Conservation (phyloP, 2,329 filamentous ascomycete species). For the Aureobasidium zeae region DNA sequence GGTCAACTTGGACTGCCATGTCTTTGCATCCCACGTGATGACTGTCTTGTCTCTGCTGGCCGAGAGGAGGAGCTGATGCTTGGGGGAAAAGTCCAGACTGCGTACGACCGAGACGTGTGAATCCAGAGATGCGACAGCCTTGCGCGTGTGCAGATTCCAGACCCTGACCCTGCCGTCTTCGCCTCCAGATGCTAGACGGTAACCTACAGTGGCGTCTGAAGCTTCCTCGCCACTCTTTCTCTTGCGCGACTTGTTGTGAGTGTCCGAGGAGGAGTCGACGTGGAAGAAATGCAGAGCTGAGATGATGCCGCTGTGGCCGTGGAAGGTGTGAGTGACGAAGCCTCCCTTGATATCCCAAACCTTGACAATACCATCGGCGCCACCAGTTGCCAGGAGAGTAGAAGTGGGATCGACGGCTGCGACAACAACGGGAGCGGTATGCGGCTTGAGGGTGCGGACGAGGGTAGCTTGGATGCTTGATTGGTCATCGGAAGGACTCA, state of each 20-base stretch:
- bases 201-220: constrained; percentile 49
- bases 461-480: constrained; percentile 56
- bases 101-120: constrained; percentile 95
- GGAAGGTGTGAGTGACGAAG: constrained; percentile 89
- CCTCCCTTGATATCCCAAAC: constrained; percentile 91
- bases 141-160: constrained; percentile 83
- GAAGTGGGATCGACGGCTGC: constrained; percentile 77
- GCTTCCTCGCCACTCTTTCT: constrained; percentile 41
- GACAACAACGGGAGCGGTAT: constrained; percentile 80
- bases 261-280: constrained; percentile 22
- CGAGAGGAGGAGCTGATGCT: constrained; percentile 68
- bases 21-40: constrained; percentile 79
- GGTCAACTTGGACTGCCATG: constrained; percentile 74
- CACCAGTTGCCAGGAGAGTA: constrained; percentile 83
- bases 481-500: constrained; percentile 51
- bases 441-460: constrained; percentile 75
- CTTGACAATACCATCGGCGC: constrained; percentile 87
- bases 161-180: constrained; percentile 89
- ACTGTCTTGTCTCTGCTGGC: constrained; percentile 88
- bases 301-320: constrained; percentile 82
- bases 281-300: constrained; percentile 91
- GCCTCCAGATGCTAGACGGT: constrained; percentile 78
- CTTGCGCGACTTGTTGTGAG: constrained; percentile 30
- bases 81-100: constrained; percentile 67
- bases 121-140: constrained; percentile 66